Conservation (phyloP, 2,329 filamentous ascomycete genomes). For the Rhytidhysteron rufulum region DNA sequence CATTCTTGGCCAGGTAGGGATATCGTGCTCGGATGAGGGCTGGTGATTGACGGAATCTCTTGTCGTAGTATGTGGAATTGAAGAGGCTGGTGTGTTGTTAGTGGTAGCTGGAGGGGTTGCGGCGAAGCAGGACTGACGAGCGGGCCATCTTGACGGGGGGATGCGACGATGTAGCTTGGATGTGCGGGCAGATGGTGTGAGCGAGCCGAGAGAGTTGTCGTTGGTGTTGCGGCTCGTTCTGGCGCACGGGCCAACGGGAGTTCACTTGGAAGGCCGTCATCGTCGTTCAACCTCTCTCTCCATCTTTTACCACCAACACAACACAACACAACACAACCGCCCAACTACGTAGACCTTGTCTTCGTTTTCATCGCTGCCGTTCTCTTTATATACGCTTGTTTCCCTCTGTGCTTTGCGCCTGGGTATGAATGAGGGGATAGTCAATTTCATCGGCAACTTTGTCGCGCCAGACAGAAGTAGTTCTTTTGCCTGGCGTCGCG, state of each 20-base stretch:
- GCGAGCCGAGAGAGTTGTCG: background rate
- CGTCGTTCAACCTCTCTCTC: background rate
- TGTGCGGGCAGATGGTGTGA: background rate
- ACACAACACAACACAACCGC: too few relatives aligned
- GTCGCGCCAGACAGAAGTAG: slow-evolving; percentile 19
- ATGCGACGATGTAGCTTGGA: too few relatives aligned
- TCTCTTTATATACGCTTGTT: slow-evolving; percentile 7
- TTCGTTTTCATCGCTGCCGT: background rate
- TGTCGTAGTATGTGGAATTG: slow-evolving; percentile 85
- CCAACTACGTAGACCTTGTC: slow-evolving; percentile 1
- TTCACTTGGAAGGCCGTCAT: background rate
- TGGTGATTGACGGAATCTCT: slow-evolving; percentile 76
- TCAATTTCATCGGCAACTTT: slow-evolving; percentile 20
- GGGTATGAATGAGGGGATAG: slow-evolving; percentile 23
- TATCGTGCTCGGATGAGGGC: slow-evolving; percentile 87
- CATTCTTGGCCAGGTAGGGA: slow-evolving; percentile 89
- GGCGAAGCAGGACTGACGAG: slow-evolving; percentile 21
- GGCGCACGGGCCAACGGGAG: slow-evolving; percentile 1
- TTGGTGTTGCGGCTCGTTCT: slow-evolving; percentile 2
- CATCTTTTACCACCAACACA: background rate
- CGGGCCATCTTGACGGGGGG: slow-evolving; percentile 26
- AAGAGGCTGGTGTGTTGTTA: slow-evolving; percentile 51
- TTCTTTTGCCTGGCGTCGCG: slow-evolving; percentile 25
- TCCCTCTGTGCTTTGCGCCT: background rate
- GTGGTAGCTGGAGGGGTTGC: slow-evolving; percentile 11